phyloP scores from a whole-genome alignment of 108 stramenopile species.

The Cyclostephanos invisitatus region DNA sequence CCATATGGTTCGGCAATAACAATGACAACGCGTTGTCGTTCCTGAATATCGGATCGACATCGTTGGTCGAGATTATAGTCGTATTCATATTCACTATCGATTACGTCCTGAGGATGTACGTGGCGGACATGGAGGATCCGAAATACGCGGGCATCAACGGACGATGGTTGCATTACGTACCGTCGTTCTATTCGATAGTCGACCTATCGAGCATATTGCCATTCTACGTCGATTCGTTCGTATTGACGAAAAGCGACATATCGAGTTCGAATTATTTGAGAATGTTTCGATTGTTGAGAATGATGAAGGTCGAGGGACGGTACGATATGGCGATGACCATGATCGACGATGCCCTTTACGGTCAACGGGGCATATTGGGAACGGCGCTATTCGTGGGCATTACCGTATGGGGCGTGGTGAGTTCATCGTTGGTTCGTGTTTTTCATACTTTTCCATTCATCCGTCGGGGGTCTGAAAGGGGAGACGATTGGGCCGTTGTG shows the following conservation, averaged over 20 bases:
- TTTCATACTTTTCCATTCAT: neutral
- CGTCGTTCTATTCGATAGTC: conserved; percentile 73
- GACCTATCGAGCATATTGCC: conserved; percentile 87
- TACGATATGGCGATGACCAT: conserved; percentile 76
- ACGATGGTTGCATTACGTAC: conserved; percentile 51
- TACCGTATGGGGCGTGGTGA: conserved; percentile 82
- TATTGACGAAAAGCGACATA: conserved; percentile 59
- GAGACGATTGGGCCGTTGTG: neutral
- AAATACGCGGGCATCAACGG: conserved; percentile 51
- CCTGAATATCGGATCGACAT: conserved; percentile 68
- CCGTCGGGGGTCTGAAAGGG: no score
- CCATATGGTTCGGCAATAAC: conserved; percentile 80
- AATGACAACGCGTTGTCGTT: conserved; percentile 54
- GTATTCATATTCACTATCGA: conserved; percentile 82
- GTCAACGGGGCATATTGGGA: conserved; percentile 69
- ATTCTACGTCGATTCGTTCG: conserved; percentile 86
- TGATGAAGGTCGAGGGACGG: conserved; percentile 89
- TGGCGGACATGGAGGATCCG: conserved; percentile 60
- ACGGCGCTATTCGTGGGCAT: conserved; percentile 85
- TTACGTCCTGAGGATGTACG: conserved; percentile 73
- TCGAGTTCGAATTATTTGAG: conserved; percentile 80
- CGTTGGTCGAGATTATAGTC: conserved; percentile 62
- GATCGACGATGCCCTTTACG: conserved; percentile 80
- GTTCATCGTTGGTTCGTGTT: neutral
- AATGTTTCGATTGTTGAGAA: conserved; percentile 89